Percentiles rank a stretch among this genome's conserved stretches.
These are phyloP conservation scores for Beauveria sp. DNA, from an alignment of 2,329 filamentous ascomycete genomes.

Conservation along the genomic window DNA sequence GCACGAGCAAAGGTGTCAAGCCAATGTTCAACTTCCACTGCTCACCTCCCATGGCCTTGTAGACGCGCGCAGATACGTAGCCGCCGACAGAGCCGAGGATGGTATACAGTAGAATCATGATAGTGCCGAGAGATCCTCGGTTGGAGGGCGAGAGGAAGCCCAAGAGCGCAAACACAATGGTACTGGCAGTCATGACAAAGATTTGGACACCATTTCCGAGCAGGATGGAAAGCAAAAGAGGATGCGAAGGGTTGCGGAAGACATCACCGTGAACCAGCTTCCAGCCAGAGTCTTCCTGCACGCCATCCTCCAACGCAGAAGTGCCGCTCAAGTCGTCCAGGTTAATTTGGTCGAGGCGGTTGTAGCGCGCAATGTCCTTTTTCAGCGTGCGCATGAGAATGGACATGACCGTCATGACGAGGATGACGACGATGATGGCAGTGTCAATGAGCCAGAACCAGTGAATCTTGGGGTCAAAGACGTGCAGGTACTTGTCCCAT, in stretches of 20 bases:
- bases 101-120: conserved; percentile 89
- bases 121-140: conserved; percentile 85
- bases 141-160: conserved; percentile 95
- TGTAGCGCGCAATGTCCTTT: conserved; percentile 96
- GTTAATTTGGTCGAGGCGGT: conserved; percentile 83
- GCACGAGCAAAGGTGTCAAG: conserved; percentile 78
- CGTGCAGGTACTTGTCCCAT: conserved; percentile 98
- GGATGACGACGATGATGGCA: conserved; percentile 85
- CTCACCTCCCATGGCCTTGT: conserved; percentile 90
- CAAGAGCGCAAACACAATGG: conserved; percentile 85
- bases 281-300: conserved; percentile 97
- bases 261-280: conserved; percentile 97
- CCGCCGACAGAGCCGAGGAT: conserved; percentile 88
- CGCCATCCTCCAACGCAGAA: conserved; percentile 75
- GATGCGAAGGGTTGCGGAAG: conserved; percentile 78
- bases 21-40: conserved; percentile 91
- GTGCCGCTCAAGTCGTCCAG: conserved; percentile 82
- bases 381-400: conserved; percentile 79
- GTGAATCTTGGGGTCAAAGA: conserved; percentile 96
- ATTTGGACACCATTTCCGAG: conserved; percentile 92
- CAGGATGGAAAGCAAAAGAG: conserved; percentile 77
- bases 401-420: conserved; percentile 87
- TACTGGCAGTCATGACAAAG: conserved; percentile 95
- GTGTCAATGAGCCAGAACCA: conserved; percentile 99
- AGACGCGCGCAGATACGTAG: conserved; percentile 81